Evolutionary conservation across 352 stramenopile species (phyloP).

Genomic region (Thalassiosira mediterranea): DNA sequence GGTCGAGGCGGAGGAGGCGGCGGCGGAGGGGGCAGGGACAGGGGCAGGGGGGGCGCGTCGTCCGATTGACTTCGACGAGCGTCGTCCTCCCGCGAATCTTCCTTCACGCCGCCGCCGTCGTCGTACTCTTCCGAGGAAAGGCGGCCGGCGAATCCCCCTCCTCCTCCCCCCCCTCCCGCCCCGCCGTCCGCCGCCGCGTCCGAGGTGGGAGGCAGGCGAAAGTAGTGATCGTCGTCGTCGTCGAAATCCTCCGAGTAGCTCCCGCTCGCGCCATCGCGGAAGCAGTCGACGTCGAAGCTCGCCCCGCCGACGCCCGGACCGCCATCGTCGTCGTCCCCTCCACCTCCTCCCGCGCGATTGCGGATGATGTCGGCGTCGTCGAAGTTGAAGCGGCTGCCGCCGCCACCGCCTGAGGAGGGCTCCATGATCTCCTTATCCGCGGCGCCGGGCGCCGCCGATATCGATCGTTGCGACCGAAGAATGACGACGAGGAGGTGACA

Average conservation of each 20-base stretch:
- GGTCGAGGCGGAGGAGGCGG: too few relatives aligned
- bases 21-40: too few relatives aligned
- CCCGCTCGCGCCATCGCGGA: not conserved
- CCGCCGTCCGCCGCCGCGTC: not conserved
- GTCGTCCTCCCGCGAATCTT: not conserved
- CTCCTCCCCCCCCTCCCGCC: not conserved
- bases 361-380: slow-evolving; percentile 15
- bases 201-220: slow-evolving; percentile 20
- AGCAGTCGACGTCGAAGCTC: not conserved
- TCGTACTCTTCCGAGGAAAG: too few relatives aligned
- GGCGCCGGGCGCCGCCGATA: too few relatives aligned
- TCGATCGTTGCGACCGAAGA: too few relatives aligned
- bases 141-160: not conserved
- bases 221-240: slow-evolving; percentile 29
- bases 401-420: too few relatives aligned
- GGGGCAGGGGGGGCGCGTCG: too few relatives aligned
- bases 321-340: not conserved
- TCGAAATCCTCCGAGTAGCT: slow-evolving; percentile 14
- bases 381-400: slow-evolving; percentile 34
- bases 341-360: not conserved
- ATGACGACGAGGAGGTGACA: too few relatives aligned
- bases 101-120: not conserved
- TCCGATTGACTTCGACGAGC: not conserved
- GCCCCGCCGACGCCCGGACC: not conserved
- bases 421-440: too few relatives aligned